Base-by-base conservation (phyloP, 2,329 filamentous ascomycete genomes). In the Penicillium palitans region DNA sequence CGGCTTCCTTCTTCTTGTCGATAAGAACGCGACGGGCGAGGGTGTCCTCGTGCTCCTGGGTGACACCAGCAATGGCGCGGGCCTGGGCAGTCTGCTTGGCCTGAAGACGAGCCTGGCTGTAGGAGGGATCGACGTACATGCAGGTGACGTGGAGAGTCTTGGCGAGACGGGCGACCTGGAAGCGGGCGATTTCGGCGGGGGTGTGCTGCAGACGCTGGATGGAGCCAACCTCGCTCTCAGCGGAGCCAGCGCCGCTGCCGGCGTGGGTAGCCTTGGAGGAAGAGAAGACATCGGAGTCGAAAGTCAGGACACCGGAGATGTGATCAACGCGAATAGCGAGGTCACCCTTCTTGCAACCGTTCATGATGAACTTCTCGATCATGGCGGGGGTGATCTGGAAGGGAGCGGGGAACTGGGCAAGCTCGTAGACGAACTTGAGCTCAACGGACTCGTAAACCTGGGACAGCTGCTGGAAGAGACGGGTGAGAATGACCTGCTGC, bases 361-460 rank as follows among this genome's bases (percentile, higher is more conserved):
- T 99, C 95, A 99, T 99, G 83, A 99, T 98, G 83, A 99, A 99
- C 81, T 98, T 99, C 83, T 99, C 95, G 66, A 99, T 96, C 61
- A 91, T 96, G 66, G 89, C 87, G 54, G 90, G 88, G 63, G 86
- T 90, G 66, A 98, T 92, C 79, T 97, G 90, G 85, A 96, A 98
- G 42, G 95, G 91, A 74, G 96, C 93, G 10, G 95, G 95, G 84
- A 99, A 99, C 72, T 95, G 86, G 62, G 95, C 95, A 55, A 99
- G 89, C 71, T 90, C 88, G 76, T 96, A 89, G 47, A 99, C 93
- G 70, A 98, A 98, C 69, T 87, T 85, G 61, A 99, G 85, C 75
- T 98, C 92, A 57, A 99, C 93, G 46, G 95, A 96, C 78, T 98
- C 96, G 79, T 99, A 99, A 55, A 99, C 95, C 78, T 99, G 95